Conservation (phyloP, 768 basidiomycete genomes). For the Xerocomellus dryophilus region DNA sequence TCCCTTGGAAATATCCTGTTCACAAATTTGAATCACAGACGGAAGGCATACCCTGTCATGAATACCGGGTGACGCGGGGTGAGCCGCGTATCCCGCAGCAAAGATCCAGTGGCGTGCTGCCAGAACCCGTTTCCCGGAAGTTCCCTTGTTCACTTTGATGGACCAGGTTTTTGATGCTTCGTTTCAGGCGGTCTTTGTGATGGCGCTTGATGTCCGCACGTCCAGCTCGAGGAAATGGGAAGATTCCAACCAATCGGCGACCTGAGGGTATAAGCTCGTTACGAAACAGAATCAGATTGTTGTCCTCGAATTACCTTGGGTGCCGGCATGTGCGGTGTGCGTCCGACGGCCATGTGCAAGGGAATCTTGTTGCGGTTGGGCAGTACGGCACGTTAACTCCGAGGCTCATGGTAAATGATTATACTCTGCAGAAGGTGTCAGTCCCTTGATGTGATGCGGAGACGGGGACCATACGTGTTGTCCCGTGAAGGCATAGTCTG, state of each 20-base stretch:
- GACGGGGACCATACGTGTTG: constrained; percentile 35
- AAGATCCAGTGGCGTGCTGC: constrained; percentile 49
- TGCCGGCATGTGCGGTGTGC: constrained; percentile 47
- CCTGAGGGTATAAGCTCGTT: constrained; percentile 21
- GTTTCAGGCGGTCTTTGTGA: constrained; percentile 36
- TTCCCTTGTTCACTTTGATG: constrained; percentile 34
- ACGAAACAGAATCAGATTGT: neutral
- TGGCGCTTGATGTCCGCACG: constrained; percentile 50
- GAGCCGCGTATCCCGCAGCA: constrained; percentile 46
- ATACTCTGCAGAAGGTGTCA: constrained; percentile 32
- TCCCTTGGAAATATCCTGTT: constrained; percentile 47
- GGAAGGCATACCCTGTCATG: constrained; percentile 8
- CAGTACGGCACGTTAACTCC: constrained; percentile 6
- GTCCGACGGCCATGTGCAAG: constrained; percentile 48
- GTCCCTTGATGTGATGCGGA: neutral
- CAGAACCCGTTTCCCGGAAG: constrained; percentile 32
- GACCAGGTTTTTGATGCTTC: constrained; percentile 38
- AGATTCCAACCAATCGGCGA: constrained; percentile 57
- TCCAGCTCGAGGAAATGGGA: constrained; percentile 55
- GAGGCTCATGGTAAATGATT: constrained; percentile 42
- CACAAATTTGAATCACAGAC: neutral
- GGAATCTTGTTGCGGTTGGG: constrained; percentile 38
- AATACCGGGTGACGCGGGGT: constrained; percentile 40
- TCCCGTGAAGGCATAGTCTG: constrained; percentile 51
- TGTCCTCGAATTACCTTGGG: constrained; percentile 34